Evolutionary conservation across 352 stramenopile genomes (phyloP).

Genomic region (Pythium chondricola): DNA sequence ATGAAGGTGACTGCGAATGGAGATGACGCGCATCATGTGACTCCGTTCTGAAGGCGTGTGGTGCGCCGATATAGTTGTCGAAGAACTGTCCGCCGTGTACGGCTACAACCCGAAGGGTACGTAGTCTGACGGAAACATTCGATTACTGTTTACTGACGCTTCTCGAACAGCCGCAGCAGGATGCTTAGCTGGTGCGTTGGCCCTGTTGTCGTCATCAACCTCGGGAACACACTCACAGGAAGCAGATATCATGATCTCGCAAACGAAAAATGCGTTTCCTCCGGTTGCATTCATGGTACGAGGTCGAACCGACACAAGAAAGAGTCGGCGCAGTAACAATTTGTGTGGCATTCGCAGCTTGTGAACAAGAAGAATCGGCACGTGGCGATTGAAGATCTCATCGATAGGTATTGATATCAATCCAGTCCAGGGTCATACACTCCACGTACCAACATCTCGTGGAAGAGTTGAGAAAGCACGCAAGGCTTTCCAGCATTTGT

Average conservation of each 20-base stretch:
- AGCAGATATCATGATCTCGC: slow-evolving; percentile 72
- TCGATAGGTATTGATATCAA: slow-evolving; percentile 34
- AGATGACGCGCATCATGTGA: neutral
- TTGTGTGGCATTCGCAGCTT: slow-evolving; percentile 26
- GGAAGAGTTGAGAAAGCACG: slow-evolving; percentile 45
- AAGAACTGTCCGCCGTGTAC: slow-evolving; percentile 48
- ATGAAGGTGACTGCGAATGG: slow-evolving; percentile 25
- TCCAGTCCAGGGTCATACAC: too few species aligned
- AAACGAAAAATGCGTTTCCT: slow-evolving; percentile 58
- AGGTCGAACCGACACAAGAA: neutral
- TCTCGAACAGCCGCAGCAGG: slow-evolving; percentile 30
- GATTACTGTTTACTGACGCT: neutral
- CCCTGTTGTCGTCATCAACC: neutral
- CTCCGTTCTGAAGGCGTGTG: neutral
- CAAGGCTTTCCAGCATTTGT: slow-evolving; percentile 55
- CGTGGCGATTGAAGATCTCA: slow-evolving; percentile 28
- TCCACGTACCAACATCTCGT: too few species aligned
- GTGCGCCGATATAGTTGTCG: slow-evolving; percentile 25
- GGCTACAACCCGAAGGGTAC: slow-evolving; percentile 47
- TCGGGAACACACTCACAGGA: neutral
- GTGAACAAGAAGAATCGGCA: slow-evolving; percentile 31
- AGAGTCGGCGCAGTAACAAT: too few species aligned
- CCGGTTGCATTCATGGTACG: slow-evolving; percentile 63
- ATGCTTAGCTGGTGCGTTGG: slow-evolving; percentile 39
- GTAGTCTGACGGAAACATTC: neutral